phyloP scores from a whole-genome alignment of 2,329 filamentous ascomycete genomes.

The Gyromitra esculenta region DNA sequence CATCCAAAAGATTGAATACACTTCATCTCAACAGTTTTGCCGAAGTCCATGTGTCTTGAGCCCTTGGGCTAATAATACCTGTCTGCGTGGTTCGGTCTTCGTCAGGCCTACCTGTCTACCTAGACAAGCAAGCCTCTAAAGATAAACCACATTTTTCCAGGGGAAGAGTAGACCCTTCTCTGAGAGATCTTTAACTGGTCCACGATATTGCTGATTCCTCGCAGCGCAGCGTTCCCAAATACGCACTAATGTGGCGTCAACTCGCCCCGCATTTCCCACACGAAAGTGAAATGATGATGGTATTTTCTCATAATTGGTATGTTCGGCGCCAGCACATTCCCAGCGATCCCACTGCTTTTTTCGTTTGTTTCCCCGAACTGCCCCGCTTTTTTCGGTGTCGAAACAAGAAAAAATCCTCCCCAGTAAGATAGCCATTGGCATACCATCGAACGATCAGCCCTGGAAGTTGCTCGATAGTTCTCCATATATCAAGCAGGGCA shows the following conservation, averaged over 20 bases:
- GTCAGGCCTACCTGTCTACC: not conserved
- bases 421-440: not conserved
- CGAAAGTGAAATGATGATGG: not conserved
- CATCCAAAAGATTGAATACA: not conserved
- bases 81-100: not conserved
- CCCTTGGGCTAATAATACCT: not conserved
- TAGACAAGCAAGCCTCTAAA: not conserved
- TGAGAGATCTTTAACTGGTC: slow-evolving; percentile 22
- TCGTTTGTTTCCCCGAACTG: not conserved
- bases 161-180: not conserved
- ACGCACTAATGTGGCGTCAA: slow-evolving; percentile 20
- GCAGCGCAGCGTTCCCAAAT: not conserved
- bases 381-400: not conserved
- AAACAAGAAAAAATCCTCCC: not conserved
- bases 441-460: not conserved
- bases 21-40: not conserved
- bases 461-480: not conserved
- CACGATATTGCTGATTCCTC: not conserved
- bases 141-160: slow-evolving; percentile 3
- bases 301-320: slow-evolving; percentile 7
- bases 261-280: slow-evolving; percentile 10
- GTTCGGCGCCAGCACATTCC: slow-evolving; percentile 13
- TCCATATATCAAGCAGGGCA: not conserved
- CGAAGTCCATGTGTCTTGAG: not conserved
- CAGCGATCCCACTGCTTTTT: not conserved